Conservation (phyloP, 129 eudicot genomes). For the Cynara cardunculus region DNA sequence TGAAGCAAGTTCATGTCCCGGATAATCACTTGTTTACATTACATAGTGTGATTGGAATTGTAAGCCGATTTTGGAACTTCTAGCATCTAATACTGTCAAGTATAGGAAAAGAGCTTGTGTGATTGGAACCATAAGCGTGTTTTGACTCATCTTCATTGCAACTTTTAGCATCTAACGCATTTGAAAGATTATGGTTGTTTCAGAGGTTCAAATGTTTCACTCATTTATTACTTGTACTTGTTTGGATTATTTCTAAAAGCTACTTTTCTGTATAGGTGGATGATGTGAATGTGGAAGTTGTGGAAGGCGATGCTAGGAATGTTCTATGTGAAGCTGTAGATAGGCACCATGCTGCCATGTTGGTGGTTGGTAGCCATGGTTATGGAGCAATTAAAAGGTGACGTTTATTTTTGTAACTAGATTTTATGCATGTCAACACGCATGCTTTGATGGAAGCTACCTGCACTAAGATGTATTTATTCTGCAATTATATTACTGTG, state of each 20-base stretch:
- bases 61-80: neutral
- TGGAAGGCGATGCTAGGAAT: slow-evolving; percentile 92
- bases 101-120: neutral
- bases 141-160: neutral
- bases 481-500: neutral
- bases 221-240: neutral
- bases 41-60: neutral
- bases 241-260: neutral
- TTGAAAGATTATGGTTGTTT: neutral
- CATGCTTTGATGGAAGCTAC: no score
- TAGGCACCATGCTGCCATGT: slow-evolving; percentile 66
- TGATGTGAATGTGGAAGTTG: slow-evolving; percentile 51
- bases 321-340: slow-evolving; percentile 85
- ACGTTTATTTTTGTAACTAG: neutral
- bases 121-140: neutral
- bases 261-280: slow-evolving; percentile 40
- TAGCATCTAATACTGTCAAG: neutral
- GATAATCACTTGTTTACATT: neutral
- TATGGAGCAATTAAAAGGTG: slow-evolving; percentile 91
- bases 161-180: neutral
- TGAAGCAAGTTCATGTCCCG: neutral
- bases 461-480: neutral
- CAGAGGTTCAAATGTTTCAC: slow-evolving; percentile 5
- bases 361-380: slow-evolving; percentile 94
- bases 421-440: no score